Percentiles rank a stretch among this genome's conserved stretches.
These are phyloP conservation scores for Kwoniella heveanensis DNA, from an alignment of 768 basidiomycete species.

Conservation along the genomic window DNA sequence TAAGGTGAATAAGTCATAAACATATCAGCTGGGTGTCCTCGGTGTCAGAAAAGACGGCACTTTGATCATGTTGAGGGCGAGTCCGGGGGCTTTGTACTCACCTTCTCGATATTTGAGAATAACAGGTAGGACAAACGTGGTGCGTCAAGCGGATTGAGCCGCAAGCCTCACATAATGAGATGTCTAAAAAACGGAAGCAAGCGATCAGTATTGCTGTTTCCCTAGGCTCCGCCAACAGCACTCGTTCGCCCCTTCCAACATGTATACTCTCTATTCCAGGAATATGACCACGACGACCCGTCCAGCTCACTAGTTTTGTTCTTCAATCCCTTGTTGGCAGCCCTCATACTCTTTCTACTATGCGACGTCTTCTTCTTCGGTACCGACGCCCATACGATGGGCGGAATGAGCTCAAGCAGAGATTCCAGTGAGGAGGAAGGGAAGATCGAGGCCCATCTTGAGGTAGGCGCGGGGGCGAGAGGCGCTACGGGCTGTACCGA, in stretches of 20 bases:
- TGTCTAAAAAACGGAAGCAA: constrained; percentile 62
- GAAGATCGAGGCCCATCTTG: constrained; percentile 44
- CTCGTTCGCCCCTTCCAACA: background rate
- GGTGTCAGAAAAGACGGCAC: no score
- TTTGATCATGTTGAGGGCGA: background rate
- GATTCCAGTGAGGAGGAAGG: constrained; percentile 57
- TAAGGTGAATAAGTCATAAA: background rate
- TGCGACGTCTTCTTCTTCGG: constrained; percentile 93
- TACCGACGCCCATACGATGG: constrained; percentile 78
- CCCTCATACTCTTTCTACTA: constrained; percentile 91
- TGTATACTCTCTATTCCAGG: background rate
- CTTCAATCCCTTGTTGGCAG: constrained; percentile 89
- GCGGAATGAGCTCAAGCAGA: constrained; percentile 75
- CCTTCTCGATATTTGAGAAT: constrained; percentile 66
- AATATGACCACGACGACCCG: background rate
- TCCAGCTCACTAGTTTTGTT: constrained; percentile 77
- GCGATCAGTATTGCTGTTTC: no score
- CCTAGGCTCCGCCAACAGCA: no score
- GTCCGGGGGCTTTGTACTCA: constrained; percentile 54
- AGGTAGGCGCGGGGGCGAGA: constrained; percentile 1
- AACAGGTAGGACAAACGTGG: constrained; percentile 81
- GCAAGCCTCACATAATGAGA: constrained; percentile 87
- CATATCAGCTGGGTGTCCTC: constrained; percentile 16
- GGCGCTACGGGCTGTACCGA: constrained; percentile 11
- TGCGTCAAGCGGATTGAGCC: constrained; percentile 85